Base-by-base conservation (phyloP, 345 rosid species). In the Cardiospermum halicacabum region DNA sequence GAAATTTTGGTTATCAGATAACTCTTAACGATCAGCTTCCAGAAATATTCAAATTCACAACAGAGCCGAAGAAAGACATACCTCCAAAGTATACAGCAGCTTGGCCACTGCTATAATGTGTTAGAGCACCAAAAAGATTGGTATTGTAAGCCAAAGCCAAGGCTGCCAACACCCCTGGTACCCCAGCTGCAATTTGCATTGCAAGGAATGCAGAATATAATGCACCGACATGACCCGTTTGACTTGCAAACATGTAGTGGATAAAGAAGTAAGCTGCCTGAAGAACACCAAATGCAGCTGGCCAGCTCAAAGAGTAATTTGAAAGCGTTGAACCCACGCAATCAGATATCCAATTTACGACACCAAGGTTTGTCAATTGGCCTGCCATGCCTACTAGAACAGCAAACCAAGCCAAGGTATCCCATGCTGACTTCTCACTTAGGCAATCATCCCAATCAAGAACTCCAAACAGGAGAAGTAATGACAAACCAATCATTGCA, bases 21-120 rank as follows among this genome's bases (percentile, higher is more conserved):
- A 24, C 49, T 4, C 25, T 12, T 24, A 3, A 55, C 12, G 9
- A 5, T 21, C 37, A 55, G 7, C 21, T 28, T 15, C 6, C 19
- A 15, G 18, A 11, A 34, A 11, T 1, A 34, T 34, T 34, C 10
- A 34, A 34, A 22, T 37, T 51, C n/a, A 19, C n/a, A 45, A 36
- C 16, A 36, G 51, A 16, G 53, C 36, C 42, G 34, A 58, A 68
- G 10, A 66, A 42, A 64, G 45, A 40, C 69, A 53, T 45, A 93
- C 99, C 97, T 87, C 99, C 99, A 48, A 80, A 91, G 76, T 87
- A 94, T 10, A 94, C 96, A 69, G 97, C 97, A 34, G 99, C 96
- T 83, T 91, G 97, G 39, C 99, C 99, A 45, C 99, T 87, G 74
- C 97, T 94, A 71, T 91, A 94, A 77, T 94, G 99, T n/a, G 99